Base-by-base conservation (phyloP, 148 eudicot genomes). In the Diospyros kaki region DNA sequence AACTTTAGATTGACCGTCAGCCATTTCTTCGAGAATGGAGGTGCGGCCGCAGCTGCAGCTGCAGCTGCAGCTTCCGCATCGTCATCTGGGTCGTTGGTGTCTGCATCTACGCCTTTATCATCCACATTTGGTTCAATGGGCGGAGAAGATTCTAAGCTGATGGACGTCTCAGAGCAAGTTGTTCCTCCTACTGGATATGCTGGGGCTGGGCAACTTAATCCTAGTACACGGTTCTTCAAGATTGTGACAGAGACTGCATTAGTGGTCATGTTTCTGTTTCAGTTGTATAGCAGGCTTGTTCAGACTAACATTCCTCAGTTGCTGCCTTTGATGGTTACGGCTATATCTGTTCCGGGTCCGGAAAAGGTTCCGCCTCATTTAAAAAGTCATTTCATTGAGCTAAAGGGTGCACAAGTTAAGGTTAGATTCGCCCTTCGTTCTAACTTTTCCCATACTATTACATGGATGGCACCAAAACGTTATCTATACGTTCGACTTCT, bases 231-330 rank as follows among this genome's bases (percentile, higher is more conserved):
- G 67, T 94, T 97, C 41, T 94, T 94, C 76, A 94, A 92, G 86
- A 83, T 94, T 74, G 96, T 94, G 72, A 94, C 98, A 0, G 98
- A 94, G 87, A 94, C 96, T 71, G 97, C 98, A 0, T 69, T 94
- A 90, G 97, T 94, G 80, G 98, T 92, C 80, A 94, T 94, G 98
- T 94, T 94, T 84, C 84, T 94, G 80, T 94, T 92, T 84, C 98
- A 94, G 85, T 58, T 94, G 82, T 94, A 92, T 82, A 79, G 92
- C 69, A 87, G 97, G 81, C 98, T 94, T 81, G 98, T 94, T 64
- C 98, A 94, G 81, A 92, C 94, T 7, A 92, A 94, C 74, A 92
- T 94, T 73, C 98, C 98, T 74, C 89, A 90, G 71, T 83, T 94
- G 75, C 77, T 94, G 90, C 98, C 98, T 15, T 83, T 92, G 70